phyloP scores from a whole-genome alignment of 2,329 filamentous ascomycete species.

The Epichloe uncinata region DNA sequence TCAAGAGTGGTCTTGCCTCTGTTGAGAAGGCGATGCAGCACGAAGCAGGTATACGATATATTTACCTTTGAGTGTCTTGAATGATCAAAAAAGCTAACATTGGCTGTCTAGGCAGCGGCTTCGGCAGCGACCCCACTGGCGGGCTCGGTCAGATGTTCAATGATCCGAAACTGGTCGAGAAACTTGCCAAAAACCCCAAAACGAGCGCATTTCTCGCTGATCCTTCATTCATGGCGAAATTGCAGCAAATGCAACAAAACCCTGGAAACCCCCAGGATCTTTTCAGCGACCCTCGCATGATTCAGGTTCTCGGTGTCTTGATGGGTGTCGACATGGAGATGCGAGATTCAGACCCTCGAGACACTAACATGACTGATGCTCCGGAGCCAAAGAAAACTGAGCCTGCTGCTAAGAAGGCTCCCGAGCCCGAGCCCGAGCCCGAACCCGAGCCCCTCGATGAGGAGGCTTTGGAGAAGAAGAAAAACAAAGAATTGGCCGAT shows the following conservation, averaged over 20 bases:
- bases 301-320: slow-evolving; percentile 86
- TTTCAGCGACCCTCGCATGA: slow-evolving; percentile 80
- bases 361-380: slow-evolving; percentile 68
- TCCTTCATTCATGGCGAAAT: slow-evolving; percentile 76
- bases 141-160: slow-evolving; percentile 89
- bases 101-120: slow-evolving; percentile 9
- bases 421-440: slow-evolving; percentile 37
- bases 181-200: slow-evolving; percentile 90
- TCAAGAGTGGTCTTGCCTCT: slow-evolving; percentile 74
- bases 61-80: background rate
- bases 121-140: slow-evolving; percentile 49
- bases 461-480: slow-evolving; percentile 69
- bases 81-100: slow-evolving; percentile 4
- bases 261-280: slow-evolving; percentile 61
- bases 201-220: slow-evolving; percentile 72
- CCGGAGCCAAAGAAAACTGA: slow-evolving; percentile 27
- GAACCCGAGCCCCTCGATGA: slow-evolving; percentile 61
- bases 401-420: slow-evolving; percentile 39
- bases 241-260: slow-evolving; percentile 70
- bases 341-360: slow-evolving; percentile 29
- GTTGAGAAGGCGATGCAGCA: slow-evolving; percentile 79
- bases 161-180: slow-evolving; percentile 79
- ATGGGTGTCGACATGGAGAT: slow-evolving; percentile 82
- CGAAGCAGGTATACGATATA: slow-evolving; percentile 21
- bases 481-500: slow-evolving; percentile 88